A percentile compares a stretch with the other conserved stretches of the same genome.
Conservation (phyloP, 2,329 filamentous ascomycete species). For the Penicillium sp. region DNA sequence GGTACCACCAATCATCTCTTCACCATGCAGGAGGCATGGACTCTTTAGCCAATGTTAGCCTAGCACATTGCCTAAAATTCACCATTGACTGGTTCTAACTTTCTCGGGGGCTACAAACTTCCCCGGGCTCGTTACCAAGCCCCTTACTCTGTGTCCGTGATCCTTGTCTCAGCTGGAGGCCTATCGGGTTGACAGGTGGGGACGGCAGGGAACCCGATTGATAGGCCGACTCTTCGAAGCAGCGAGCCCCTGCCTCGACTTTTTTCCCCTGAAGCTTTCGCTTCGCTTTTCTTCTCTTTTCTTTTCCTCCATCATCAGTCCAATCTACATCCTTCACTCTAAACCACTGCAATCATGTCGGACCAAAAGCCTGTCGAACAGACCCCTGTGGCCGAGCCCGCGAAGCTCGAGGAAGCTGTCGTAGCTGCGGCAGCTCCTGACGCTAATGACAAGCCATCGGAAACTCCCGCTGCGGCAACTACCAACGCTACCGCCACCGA, state of each 20-base stretch:
- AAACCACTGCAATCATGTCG: slow-evolving; percentile 22
- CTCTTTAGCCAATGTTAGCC: background rate
- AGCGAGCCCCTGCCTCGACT: slow-evolving; percentile 14
- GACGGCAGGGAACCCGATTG: slow-evolving; percentile 6
- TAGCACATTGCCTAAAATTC: background rate
- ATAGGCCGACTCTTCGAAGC: slow-evolving; percentile 11
- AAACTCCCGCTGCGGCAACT: slow-evolving; percentile 10
- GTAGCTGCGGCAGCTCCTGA: slow-evolving; percentile 4
- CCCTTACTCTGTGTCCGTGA: background rate
- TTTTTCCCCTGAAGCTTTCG: slow-evolving; percentile 13
- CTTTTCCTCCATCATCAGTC: background rate
- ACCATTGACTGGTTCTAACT: background rate
- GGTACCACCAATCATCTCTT: background rate
- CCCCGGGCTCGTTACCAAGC: background rate
- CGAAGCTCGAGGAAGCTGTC: slow-evolving; percentile 18
- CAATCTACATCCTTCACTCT: background rate
- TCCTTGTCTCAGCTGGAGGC: background rate
- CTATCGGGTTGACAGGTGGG: slow-evolving; percentile 19
- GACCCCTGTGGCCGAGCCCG: slow-evolving; percentile 12
- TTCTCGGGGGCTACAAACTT: background rate
- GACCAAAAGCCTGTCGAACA: slow-evolving; percentile 24
- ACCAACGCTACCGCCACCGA: slow-evolving; percentile 7
- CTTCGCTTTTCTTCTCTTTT: background rate
- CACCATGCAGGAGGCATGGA: too few relatives aligned
- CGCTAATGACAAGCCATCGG: slow-evolving; percentile 14